Base-by-base conservation (phyloP, 2,329 filamentous ascomycete species). In the Fusarium avenaceum region DNA sequence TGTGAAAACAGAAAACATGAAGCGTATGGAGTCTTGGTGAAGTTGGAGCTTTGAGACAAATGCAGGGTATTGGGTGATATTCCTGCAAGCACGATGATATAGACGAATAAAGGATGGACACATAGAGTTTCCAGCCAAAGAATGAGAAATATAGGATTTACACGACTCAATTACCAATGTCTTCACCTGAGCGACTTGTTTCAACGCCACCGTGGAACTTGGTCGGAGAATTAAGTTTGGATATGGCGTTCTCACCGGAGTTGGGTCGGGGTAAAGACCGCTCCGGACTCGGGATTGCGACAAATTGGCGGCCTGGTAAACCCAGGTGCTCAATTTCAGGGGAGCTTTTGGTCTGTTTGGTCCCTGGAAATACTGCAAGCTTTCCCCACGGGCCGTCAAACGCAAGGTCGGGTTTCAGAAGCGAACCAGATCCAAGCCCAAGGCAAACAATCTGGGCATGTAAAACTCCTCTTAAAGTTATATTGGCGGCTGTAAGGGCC, bases 91-190 rank as follows among this genome's bases (percentile, higher is more conserved):
- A 30, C 28, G 13, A 30, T 30, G 10, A 30, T 30, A 30, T 30
- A 30, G 28, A 13, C 28, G 10, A 30, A 30, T 30, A 30, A 30
- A 30, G 28, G 28, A 30, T 30, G 28, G 28, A 30, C 28, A 30
- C 28, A 30, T 30, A 30, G 28, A 30, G 28, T 30, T 30, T 30
- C 32, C 22, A 44, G 46, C 19, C 30, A 22, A 20, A 51, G 30
- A 57, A 40, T 50, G 45, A 19, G 35, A 51, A 55, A 24, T 14
- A 39, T 53, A 50, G 52, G 48, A 46, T 39, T 57, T 61, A 69
- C 57, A 40, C 43, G 28, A 71, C 52, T 49, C 15, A 7, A 71
- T 71, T 60, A 67, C 30, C 65, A 66, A 64, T 66, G n/a, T 19
- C 30, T 57, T 58, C 33, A 46, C 15, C 45, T 46, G 52, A 58